Base-by-base conservation (phyloP, 1,284 basidiomycete genomes). In the Apiotrichum sp. region DNA sequence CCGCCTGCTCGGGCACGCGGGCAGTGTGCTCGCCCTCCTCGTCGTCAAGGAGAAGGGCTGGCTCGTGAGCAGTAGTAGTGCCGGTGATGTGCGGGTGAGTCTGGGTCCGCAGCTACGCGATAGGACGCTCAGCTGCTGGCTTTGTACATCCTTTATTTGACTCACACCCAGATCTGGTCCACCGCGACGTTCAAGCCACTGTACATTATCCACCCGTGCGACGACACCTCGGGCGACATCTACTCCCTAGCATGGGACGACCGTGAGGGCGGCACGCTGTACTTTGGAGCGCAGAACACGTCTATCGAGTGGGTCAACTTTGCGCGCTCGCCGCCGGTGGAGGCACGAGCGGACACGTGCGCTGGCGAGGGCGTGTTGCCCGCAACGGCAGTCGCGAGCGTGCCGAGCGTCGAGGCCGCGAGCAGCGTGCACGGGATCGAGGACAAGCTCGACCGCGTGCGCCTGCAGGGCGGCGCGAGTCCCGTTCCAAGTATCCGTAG, bases 161-260 rank as follows among this genome's bases (percentile, higher is more conserved):
- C 62, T 61, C 49, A 62, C 51, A 14, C 39, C 3, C 68, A 92
- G 85, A 82, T 96, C 43, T 97, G 93, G 93, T 88, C 84, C 47
- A 88, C 89, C 0, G 76, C 78, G 3, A 84, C 83, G 0, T 81
- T 95, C 13, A 74, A 79, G 11, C 84, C 84, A 4, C 75, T 96
- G 39, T 92, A 87, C 68, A 80, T 90, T 49, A 81, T 98, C 38
- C 81, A 86, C 56, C 91, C 93, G 0, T 88, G 91, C 66, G 80
- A 87, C 54, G 89, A 93, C 65, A 87, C 84, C 3, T 85, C 92
- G 2, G 93, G 93, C 40, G 95, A 97, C 71, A 83, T 97, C 52
- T 93, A 92, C 77, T 90, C 87, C 39, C 79, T 98, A 2, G 83
- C 84, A 0, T 98, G 90, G 88, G 86, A 85, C 11, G 78, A 84